These are phyloP conservation scores for Linnemannia hyalina DNA, from an alignment of 192 early-diverging fungal genomes.

Conservation along the genomic window DNA sequence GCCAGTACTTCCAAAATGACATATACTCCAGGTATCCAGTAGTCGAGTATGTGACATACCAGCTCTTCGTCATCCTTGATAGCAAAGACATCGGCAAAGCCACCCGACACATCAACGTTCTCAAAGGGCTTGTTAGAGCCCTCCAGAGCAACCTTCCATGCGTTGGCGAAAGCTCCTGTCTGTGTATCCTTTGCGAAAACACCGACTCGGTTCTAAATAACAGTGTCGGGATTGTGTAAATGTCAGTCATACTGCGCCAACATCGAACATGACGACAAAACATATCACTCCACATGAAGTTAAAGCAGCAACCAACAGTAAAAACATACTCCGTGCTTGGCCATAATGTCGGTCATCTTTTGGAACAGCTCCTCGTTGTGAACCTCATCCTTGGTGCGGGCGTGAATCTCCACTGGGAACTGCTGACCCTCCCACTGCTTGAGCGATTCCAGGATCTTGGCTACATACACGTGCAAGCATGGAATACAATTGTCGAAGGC, in stretches of 20 bases:
- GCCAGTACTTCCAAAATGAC: neutral
- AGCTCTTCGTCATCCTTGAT: constrained; percentile 94
- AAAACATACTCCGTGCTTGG: constrained; percentile 48
- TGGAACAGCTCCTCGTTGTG: constrained; percentile 78
- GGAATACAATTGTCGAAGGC: neutral
- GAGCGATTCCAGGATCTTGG: constrained; percentile 74
- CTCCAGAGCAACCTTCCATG: constrained; percentile 81
- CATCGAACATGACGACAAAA: neutral
- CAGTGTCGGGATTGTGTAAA: neutral
- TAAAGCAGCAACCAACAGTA: neutral
- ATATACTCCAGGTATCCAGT: neutral
- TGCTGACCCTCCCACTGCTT: constrained; percentile 66
- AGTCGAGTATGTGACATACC: constrained; percentile 54
- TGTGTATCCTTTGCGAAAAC: constrained; percentile 82
- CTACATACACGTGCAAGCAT: constrained; percentile 20
- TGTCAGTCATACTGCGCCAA: neutral
- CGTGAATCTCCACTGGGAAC: constrained; percentile 82
- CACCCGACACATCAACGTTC: constrained; percentile 78
- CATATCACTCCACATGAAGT: neutral
- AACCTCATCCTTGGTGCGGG: constrained; percentile 80
- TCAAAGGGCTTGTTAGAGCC: constrained; percentile 65
- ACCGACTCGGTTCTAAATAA: constrained; percentile 74
- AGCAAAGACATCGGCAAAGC: constrained; percentile 79
- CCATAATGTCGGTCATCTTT: constrained; percentile 67
- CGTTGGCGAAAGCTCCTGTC: constrained; percentile 80